Base-by-base conservation (phyloP, 2,329 filamentous ascomycete species). In the Dactylellina cionopaga region DNA sequence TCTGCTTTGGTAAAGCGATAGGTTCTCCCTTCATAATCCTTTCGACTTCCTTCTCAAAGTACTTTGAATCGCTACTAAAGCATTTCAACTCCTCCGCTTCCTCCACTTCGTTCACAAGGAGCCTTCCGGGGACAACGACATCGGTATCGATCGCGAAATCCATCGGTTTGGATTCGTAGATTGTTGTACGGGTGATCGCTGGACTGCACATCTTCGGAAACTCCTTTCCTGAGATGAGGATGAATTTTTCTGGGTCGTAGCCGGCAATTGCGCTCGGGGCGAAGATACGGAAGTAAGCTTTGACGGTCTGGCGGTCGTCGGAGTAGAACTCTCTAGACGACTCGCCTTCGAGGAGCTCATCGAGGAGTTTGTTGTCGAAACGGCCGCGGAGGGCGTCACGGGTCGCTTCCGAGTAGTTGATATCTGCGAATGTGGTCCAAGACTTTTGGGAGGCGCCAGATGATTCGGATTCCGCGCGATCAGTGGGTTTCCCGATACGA, bases 241-340 rank as follows among this genome's bases (percentile, higher is more conserved):
- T 60, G 44, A 65, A 64, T 11, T 72, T 64, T 41, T 72, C 68
- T 5, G 68, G 68, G 19, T 72, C 68, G 15, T 72, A 72, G 11
- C 68, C 68, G 7, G 59, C 68, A 11, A 72, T 27, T 2, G 35
- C 29, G 5, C 59, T 52, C 3, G 68, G 59, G 1, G 68, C 68
- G 24, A 51, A 65, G 24, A 72, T 41, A 13, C 68, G 68, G 24
- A 54, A 72, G 39, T 72, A 72, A 6, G 68, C 68, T 13, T 35
- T 22, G 5, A 65, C 54, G 11, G 19, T 47, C 24, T 19, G 44
- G n/a, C 68, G 51, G 13, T 59, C 33, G 17, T 72, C 68, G 10
- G n/a, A 5, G 39, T 72, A 72, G 54, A 72, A 72, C 29, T 72
- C 68, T 10, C 11, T 24, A 3, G 51, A 37, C 9, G 54, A 58